Evolutionary conservation across 345 rosid genomes (phyloP).

Genomic region (Psidium friedrichsthalianum): DNA sequence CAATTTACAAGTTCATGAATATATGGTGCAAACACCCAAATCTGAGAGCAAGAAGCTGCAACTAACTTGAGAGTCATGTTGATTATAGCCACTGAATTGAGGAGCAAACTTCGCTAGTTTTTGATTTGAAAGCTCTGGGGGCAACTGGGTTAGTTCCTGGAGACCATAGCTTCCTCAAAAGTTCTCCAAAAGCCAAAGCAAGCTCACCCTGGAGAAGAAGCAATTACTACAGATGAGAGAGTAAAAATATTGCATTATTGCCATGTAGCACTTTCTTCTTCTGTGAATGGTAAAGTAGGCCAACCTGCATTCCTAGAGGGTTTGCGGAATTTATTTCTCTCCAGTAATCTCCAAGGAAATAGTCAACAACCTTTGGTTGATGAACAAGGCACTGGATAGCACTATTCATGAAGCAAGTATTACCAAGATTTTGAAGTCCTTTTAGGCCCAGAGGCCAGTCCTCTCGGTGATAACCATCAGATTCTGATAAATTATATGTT

Average conservation of each 20-base stretch:
- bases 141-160: slow-evolving; percentile 41
- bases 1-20: not conserved
- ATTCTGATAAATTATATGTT: slow-evolving; percentile 4
- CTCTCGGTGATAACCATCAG: slow-evolving; percentile 15
- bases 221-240: not conserved
- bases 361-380: slow-evolving; percentile 61
- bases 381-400: slow-evolving; percentile 62
- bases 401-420: slow-evolving; percentile 75
- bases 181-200: slow-evolving; percentile 59
- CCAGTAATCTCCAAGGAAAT: slow-evolving; percentile 52
- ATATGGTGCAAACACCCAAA: not conserved
- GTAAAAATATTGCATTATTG: not conserved
- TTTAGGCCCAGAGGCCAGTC: slow-evolving; percentile 41
- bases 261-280: not conserved
- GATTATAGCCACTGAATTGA: slow-evolving; percentile 63
- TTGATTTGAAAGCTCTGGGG: slow-evolving; percentile 56
- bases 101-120: slow-evolving; percentile 59
- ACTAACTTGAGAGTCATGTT: slow-evolving; percentile 70
- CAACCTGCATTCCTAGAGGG: slow-evolving; percentile 57
- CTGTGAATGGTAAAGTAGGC: not conserved
- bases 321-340: slow-evolving; percentile 48
- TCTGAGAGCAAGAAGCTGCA: not conserved
- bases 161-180: slow-evolving; percentile 54
- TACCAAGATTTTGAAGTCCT: slow-evolving; percentile 65
- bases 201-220: slow-evolving; percentile 44